phyloP scores from a whole-genome alignment of 108 stramenopile species.

The Nitzschia sp. region DNA sequence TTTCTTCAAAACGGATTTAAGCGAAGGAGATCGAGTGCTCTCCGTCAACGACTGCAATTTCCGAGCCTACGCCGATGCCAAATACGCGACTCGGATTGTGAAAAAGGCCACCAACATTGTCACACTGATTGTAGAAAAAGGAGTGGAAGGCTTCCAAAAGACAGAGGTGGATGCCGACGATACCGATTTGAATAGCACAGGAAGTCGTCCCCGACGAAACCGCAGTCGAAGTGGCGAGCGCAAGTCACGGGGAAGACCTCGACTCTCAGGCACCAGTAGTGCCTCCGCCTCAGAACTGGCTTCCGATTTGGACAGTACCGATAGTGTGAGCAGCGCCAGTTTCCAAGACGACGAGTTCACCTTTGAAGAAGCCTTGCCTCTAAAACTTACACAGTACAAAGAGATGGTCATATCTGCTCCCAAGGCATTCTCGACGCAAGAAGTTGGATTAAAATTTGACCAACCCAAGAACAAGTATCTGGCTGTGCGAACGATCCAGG shows the following conservation, averaged over 20 bases:
- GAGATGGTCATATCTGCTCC: conserved; percentile 23
- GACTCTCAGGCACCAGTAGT: neutral
- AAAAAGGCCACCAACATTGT: conserved; percentile 19
- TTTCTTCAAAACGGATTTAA: conserved; percentile 17
- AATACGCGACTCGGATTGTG: conserved; percentile 13
- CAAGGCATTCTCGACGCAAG: conserved; percentile 16
- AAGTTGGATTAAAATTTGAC: conserved; percentile 13
- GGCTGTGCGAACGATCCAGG: conserved; percentile 10
- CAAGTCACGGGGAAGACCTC: neutral
- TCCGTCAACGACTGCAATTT: conserved; percentile 42
- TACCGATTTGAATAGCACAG: neutral
- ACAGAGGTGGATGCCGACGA: too few species aligned
- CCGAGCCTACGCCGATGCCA: conserved; percentile 29
- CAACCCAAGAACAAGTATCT: conserved; percentile 8
- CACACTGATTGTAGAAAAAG: conserved; percentile 27
- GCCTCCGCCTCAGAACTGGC: neutral
- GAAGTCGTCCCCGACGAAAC: neutral
- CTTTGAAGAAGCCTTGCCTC: neutral
- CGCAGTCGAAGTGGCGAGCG: neutral
- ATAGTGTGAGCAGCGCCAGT: conserved; percentile 10
- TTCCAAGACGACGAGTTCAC: conserved; percentile 12
- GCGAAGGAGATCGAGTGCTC: conserved; percentile 21
- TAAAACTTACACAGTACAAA: conserved; percentile 11
- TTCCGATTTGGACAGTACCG: conserved; percentile 11
- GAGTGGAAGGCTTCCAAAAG: conserved; percentile 11